Percentiles rank a stretch among this genome's conserved stretches.
Conservation (phyloP, 2,329 filamentous ascomycete species). For the Graphiopsis chlorocephala region DNA sequence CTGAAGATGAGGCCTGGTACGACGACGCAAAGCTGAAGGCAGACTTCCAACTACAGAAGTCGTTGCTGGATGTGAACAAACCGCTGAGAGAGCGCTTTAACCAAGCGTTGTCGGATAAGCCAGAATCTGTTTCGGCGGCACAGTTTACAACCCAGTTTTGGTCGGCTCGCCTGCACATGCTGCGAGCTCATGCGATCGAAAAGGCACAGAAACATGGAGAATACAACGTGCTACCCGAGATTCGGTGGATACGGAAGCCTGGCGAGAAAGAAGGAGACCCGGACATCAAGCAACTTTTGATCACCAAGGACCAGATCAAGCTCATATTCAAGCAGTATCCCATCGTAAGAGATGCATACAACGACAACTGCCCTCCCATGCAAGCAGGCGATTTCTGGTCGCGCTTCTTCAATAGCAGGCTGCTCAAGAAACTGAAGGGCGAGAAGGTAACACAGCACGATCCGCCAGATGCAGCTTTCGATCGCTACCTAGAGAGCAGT, state of each 20-base stretch:
- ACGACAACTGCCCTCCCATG: constrained; percentile 72
- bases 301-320: constrained; percentile 88
- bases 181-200: constrained; percentile 89
- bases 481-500: constrained; percentile 77
- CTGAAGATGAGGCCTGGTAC: constrained; percentile 63
- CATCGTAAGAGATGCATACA: constrained; percentile 83
- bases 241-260: constrained; percentile 55
- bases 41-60: constrained; percentile 82
- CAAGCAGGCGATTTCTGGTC: constrained; percentile 85
- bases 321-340: constrained; percentile 93
- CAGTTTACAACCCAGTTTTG: constrained; percentile 93
- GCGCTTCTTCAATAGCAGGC: constrained; percentile 83
- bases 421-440: constrained; percentile 88
- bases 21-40: constrained; percentile 74
- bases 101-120: constrained; percentile 78
- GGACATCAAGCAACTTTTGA: constrained; percentile 72
- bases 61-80: constrained; percentile 74
- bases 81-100: constrained; percentile 79
- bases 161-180: constrained; percentile 79
- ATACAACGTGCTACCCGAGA: constrained; percentile 88
- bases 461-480: constrained; percentile 72
- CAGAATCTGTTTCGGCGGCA: constrained; percentile 73
- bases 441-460: constrained; percentile 81
- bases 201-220: constrained; percentile 79
- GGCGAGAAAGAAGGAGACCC: constrained; percentile 54